Evolutionary conservation across 176 grass and related monocot species (phyloP), one percentile per base, ranked within the genome.

Genomic region (Phoenix roebelenii): DNA sequence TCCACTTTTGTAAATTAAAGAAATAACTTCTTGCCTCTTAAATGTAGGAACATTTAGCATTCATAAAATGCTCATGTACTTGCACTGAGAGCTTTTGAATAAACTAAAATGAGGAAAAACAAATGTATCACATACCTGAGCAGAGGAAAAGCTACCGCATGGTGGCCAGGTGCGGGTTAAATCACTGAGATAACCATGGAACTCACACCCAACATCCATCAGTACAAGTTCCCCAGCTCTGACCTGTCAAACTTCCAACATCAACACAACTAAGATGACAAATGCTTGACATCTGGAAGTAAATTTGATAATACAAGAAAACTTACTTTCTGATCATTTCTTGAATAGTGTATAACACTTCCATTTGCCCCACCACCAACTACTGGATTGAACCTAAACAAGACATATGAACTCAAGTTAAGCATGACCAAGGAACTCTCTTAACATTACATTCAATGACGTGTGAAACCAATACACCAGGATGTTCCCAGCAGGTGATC

Each of bases 131-230:
- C 23, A 63, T 66, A 92, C 93, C 87, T 98, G 84, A 71, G 84
- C 65, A 70, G 93, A 25, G 28, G 74, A 88, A 85, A 98, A 98
- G n/a, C 51, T 79, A 55, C 87, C 87, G 20, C 68, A 83, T 50
- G 87, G 87, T 61, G 84, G 25, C 93, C 93, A 92, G 26, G 93
- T 92, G 20, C 87, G 79, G 17, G 87, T 98, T 67, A 98, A 63
- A 50, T 98, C 93, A 51, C 84, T 92, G 35, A 98, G 73, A 70
- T 98, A 98, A 64, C 93, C 93, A 73, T 98, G 87, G 22, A 92
- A 92, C 85, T 98, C 87, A 17, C 93, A 98, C 51, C 93, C 87
- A 72, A 98, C 75, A 81, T 98, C 87, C 93, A 98, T 92, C 69
- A 92, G 84, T 50, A 98, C 52, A 30, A 98, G 81, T 60, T 98